Evolutionary conservation across 257 asterid genomes (phyloP), one percentile per base, ranked within the genome.

Genomic region (Datura wrightii): DNA sequence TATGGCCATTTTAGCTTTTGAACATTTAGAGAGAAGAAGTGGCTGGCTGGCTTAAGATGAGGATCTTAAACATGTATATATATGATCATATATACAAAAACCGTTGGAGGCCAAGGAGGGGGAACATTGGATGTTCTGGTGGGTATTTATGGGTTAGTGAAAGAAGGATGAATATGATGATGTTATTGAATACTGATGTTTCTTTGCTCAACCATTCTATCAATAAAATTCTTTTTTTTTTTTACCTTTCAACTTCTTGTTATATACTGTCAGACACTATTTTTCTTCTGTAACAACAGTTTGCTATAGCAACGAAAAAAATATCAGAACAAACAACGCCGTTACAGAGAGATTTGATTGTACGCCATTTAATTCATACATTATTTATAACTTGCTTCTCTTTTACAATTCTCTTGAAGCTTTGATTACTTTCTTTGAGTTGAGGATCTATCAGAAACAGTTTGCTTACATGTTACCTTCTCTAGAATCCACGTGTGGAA

Each of bases 131-230:
- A 83, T 63, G 89, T 86, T 14, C 83, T 90, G 92, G 92, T 82
- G 84, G 87, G 88, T 76, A 69, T 82, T 74, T 83, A 84, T 83
- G 90, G 91, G 86, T 84, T 86, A 83, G 92, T 88, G 86, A 80
- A 89, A 86, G 88, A 87, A 90, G 92, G 92, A 85, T 89, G 93
- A 83, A 85, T 88, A 85, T 87, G 87, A 87, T 87, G 86, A 59
- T 60, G 88, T 79, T 88, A 83, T 84, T 90, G 90, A 4, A 83
- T 86, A 86, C 86, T 84, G 42, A 82, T 88, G 91, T 88, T 88
- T 83, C 90, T 85, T 88, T 91, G 62, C 92, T 89, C 92, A 87
- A 92, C 84, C 89, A 88, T 87, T 86, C 86, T 54, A 87, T 89
- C 87, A 91, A 88, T 90, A 91, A 89, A 88, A 85, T 3, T 82